Conservation (phyloP, 495 filamentous ascomycete species). For the Cladorrhinum samala region DNA sequence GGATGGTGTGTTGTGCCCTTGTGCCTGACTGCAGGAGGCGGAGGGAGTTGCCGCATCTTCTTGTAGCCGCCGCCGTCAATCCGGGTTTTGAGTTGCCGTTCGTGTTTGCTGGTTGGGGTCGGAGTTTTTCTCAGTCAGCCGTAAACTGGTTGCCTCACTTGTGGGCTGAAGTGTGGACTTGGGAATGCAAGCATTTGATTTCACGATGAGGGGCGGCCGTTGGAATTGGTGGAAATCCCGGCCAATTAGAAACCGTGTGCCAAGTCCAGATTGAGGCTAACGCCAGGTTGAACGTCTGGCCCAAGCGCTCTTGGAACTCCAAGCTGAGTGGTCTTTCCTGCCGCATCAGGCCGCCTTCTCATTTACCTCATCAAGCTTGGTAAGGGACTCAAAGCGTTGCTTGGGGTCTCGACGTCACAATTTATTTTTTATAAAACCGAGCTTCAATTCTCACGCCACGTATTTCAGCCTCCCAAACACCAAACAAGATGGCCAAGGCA, state of each 20-base stretch:
- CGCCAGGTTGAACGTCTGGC: constrained; percentile 4
- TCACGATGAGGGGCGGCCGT: background rate
- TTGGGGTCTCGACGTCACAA: constrained; percentile 6
- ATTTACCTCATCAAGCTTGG: constrained; percentile 8
- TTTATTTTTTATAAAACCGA: background rate
- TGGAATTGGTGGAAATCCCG: background rate
- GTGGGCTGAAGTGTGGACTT: background rate
- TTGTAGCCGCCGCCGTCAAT: background rate
- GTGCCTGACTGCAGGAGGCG: background rate
- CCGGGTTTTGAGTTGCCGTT: background rate
- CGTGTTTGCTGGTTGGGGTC: background rate
- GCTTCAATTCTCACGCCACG: background rate
- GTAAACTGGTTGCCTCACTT: background rate
- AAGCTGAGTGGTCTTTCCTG: constrained; percentile 18
- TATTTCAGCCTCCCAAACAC: background rate
- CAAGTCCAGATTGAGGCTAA: too few species aligned
- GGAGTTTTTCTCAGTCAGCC: background rate
- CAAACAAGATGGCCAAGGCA: constrained; percentile 25
- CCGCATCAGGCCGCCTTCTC: constrained; percentile 13
- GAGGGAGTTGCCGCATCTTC: background rate
- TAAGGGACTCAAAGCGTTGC: background rate
- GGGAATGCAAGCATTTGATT: background rate
- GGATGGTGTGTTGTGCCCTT: background rate
- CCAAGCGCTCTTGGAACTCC: background rate
- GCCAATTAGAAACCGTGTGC: background rate